A percentile compares a stretch with the other conserved stretches of the same genome.
Evolutionary conservation across 495 filamentous ascomycete species (phyloP).

Genomic region (Astrocystis sublimbata): DNA sequence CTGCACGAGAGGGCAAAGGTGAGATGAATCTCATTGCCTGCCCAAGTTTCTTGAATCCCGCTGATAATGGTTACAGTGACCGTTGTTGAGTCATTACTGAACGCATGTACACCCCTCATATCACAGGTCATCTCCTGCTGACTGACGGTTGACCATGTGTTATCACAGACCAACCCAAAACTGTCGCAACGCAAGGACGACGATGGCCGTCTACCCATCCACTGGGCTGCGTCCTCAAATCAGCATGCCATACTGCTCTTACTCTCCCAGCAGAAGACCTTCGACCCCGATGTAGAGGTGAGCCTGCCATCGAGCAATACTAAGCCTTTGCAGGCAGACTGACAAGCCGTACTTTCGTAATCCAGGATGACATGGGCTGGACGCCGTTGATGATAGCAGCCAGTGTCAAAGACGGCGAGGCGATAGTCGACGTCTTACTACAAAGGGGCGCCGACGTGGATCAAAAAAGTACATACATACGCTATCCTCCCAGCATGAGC

Average conservation of each 20-base stretch:
- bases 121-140: neutral
- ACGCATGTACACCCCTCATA: conserved; percentile 47
- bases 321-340: conserved; percentile 1
- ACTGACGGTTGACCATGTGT: conserved; percentile 25
- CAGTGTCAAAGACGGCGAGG: conserved; percentile 70
- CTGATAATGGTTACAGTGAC: conserved; percentile 45
- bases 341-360: neutral
- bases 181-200: conserved; percentile 74
- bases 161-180: conserved; percentile 71
- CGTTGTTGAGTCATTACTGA: conserved; percentile 74
- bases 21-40: too few relatives aligned
- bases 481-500: neutral
- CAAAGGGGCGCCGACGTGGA: conserved; percentile 81
- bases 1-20: conserved; percentile 86
- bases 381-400: conserved; percentile 92
- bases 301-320: conserved; percentile 15
- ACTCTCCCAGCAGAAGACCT: conserved; percentile 66
- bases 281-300: conserved; percentile 87
- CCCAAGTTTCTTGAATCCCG: conserved; percentile 16
- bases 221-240: conserved; percentile 92
- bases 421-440: conserved; percentile 72
- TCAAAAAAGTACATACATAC: conserved; percentile 61
- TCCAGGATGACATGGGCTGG: conserved; percentile 85
- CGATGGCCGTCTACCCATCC: conserved; percentile 88
- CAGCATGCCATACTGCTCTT: conserved; percentile 71